Evolutionary conservation across 345 rosid genomes (phyloP), one percentile per base, ranked within the genome.

Genomic region (Bruguiera gymnorhiza): DNA sequence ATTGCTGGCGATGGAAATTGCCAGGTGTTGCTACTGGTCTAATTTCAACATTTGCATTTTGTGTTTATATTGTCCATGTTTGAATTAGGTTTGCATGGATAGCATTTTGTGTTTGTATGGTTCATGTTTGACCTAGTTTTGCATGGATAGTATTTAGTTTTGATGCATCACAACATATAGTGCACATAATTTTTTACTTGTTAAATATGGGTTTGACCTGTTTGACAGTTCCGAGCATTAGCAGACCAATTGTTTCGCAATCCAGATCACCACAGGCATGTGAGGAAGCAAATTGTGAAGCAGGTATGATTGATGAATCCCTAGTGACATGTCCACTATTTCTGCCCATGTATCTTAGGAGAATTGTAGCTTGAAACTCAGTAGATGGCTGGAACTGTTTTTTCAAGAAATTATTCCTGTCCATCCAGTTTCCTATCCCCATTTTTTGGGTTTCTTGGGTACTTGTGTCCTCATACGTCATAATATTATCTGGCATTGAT

Each of bases 1-100:
- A 90, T 91, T 31, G 98, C 88, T 72, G 96, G 98, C 32, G 98
- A 94, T 77, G 98, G 98, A 43, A 94, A 94, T 79, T 94, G 97
- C 76, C 97, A 94, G 98, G 98, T 91, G 66, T 34, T 43, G 26
- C 26, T 59, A 66, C 52, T 30, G 43, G 6, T 43, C 51, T 57
- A 46, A 5, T 70, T 70, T 67, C 60, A 13, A 2, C 64, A 24
- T 8, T 56, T 56, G 18, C 60, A 4, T 21, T 39, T 57, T 6
- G 51, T 56, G 29, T 39, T 60, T 15, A 24, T 56, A 24, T 24
- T 56, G 60, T 27, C 9, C 60, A 24, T n/a, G 29, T 27, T 56
- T 56, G 31, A 56, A 16, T 26, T 3, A 23, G 29, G 6, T 56
- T 56, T 56, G 50, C 18, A 43, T 43, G 50, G 50, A 43, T 18